Conservation (phyloP, 805 yeast genomes). For the Candida ipomoeae region DNA sequence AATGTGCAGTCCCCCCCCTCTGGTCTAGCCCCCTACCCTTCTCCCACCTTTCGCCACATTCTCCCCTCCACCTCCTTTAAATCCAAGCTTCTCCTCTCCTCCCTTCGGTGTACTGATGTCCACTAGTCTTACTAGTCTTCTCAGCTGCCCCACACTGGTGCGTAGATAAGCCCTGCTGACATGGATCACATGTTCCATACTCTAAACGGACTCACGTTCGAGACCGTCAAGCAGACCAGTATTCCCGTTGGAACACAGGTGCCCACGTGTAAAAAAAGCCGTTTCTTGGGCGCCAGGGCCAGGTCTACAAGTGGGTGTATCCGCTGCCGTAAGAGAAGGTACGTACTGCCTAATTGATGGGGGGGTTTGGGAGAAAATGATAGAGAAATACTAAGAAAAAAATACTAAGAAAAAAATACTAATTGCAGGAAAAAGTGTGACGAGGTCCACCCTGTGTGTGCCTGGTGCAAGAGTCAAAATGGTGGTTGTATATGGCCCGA, state of each 20-base stretch:
- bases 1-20: too few species aligned
- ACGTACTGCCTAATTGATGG: constrained; percentile 4
- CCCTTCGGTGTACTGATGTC: not conserved
- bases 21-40: too few species aligned
- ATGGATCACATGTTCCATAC: constrained; percentile 16
- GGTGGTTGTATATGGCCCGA: constrained; percentile 13
- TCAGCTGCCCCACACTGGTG: not conserved
- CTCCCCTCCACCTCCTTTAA: not conserved
- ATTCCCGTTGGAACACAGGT: constrained; percentile 12
- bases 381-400: too few species aligned
- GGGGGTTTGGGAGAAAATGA: too few species aligned
- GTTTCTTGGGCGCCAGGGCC: constrained; percentile 16
- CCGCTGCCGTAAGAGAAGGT: constrained; percentile 18
- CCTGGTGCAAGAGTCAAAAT: constrained; percentile 7
- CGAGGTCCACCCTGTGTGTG: constrained; percentile 15
- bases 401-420: constrained; percentile 1
- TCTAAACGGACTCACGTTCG: constrained; percentile 9
- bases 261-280: constrained; percentile 6
- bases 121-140: not conserved
- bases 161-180: not conserved
- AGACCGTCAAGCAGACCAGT: constrained; percentile 7
- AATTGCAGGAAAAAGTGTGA: constrained; percentile 19
- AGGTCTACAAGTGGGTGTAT: constrained; percentile 16
- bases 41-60: not conserved
- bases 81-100: too few species aligned